Evolutionary conservation across 179 eudicot genomes (phyloP).

Genomic region (Monotropa hypopitys): DNA sequence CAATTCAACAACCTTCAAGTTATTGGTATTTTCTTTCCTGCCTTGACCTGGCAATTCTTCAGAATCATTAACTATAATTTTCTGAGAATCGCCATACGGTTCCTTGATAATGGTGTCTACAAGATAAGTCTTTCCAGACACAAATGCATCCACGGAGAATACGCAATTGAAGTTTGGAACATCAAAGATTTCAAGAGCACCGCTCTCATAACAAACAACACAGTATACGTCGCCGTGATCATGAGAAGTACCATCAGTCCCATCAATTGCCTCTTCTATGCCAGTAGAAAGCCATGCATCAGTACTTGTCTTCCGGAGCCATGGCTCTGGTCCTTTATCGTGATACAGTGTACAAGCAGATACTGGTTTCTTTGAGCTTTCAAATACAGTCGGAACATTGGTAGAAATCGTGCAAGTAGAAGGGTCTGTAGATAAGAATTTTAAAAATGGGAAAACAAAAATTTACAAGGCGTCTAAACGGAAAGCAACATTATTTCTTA

Average conservation of each 20-base stretch:
- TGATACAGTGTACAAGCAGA: conserved; percentile 82
- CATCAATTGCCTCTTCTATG: conserved; percentile 78
- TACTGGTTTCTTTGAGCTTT: conserved; percentile 48
- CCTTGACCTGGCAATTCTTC: conserved; percentile 38
- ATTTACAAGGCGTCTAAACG: not conserved
- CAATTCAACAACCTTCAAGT: conserved; percentile 67
- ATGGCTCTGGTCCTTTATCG: conserved; percentile 90
- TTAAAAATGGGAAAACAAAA: not conserved
- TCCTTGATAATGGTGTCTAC: conserved; percentile 53
- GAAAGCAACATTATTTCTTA: not conserved
- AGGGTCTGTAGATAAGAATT: conserved; percentile 42
- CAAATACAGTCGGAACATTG: conserved; percentile 52
- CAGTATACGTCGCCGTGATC: conserved; percentile 86
- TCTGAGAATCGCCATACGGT: conserved; percentile 25
- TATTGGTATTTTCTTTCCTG: conserved; percentile 52
- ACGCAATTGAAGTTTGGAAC: conserved; percentile 77
- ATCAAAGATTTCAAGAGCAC: conserved; percentile 78
- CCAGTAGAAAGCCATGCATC: conserved; percentile 99
- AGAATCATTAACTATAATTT: conserved; percentile 17
- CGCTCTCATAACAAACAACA: conserved; percentile 65
- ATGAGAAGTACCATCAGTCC: conserved; percentile 62
- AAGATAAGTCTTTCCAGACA: conserved; percentile 65
- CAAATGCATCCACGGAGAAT: conserved; percentile 61
- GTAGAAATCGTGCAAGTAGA: conserved; percentile 64
- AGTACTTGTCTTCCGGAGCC: conserved; percentile 89